Conservation (phyloP, 805 yeast genomes). For the Hyphopichia homilentoma region DNA sequence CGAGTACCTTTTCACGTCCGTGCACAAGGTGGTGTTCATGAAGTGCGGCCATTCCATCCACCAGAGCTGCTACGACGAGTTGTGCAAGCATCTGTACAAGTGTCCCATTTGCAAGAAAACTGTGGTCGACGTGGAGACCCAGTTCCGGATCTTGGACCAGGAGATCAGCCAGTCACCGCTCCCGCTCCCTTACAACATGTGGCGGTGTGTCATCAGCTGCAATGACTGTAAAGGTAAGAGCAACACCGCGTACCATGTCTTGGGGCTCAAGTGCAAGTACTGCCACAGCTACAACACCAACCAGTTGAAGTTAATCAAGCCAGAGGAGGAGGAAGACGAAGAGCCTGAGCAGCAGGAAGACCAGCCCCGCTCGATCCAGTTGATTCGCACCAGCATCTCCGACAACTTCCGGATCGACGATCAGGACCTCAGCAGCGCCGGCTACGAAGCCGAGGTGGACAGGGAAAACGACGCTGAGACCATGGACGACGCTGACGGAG, state of each 20-base stretch:
- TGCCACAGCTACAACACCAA: slow-evolving; percentile 86
- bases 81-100: slow-evolving; percentile 78
- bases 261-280: slow-evolving; percentile 84
- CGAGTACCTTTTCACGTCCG: slow-evolving; percentile 83
- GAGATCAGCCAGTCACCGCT: slow-evolving; percentile 74
- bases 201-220: slow-evolving; percentile 76
- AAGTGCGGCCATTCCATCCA: slow-evolving; percentile 93
- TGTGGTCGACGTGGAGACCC: slow-evolving; percentile 81
- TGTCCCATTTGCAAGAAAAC: slow-evolving; percentile 90
- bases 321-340: slow-evolving; percentile 46
- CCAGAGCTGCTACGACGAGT: slow-evolving; percentile 76
- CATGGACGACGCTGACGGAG: slow-evolving; percentile 14
- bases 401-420: slow-evolving; percentile 37
- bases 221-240: slow-evolving; percentile 87
- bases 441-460: slow-evolving; percentile 23
- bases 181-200: slow-evolving; percentile 73
- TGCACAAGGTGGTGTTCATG: slow-evolving; percentile 84
- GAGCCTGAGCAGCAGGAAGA: slow-evolving; percentile 3
- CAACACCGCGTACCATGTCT: slow-evolving; percentile 69
- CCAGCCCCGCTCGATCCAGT: slow-evolving; percentile 21
- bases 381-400: slow-evolving; percentile 31
- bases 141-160: slow-evolving; percentile 79
- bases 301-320: slow-evolving; percentile 66
- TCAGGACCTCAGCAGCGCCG: slow-evolving; percentile 16
- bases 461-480: slow-evolving; percentile 8